These are phyloP conservation scores for Punica granatum DNA, from an alignment of 345 rosid genomes.

Conservation along the genomic window DNA sequence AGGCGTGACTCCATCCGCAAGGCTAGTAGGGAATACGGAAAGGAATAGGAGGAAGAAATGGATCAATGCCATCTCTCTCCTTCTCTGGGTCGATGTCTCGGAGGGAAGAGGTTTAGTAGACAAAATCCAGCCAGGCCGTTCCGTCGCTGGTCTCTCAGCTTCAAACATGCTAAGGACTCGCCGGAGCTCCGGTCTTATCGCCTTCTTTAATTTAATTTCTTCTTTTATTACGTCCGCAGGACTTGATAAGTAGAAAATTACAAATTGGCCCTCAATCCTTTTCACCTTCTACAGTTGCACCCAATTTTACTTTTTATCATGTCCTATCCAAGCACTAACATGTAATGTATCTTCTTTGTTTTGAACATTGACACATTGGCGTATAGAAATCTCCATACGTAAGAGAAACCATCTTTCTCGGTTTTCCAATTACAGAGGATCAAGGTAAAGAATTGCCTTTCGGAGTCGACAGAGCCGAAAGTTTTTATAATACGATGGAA, in stretches of 20 bases:
- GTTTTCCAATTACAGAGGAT: not conserved
- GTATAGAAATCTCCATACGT: not conserved
- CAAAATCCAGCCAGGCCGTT: no score
- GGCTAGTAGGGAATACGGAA: conserved; percentile 13
- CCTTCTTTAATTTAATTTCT: not conserved
- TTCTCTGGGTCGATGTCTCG: not conserved
- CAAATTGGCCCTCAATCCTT: not conserved
- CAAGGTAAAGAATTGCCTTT: no score
- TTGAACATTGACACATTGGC: not conserved
- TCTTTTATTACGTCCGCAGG: not conserved
- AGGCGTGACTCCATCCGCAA: conserved; percentile 62
- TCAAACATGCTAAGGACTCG: not conserved
- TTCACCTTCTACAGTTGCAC: not conserved
- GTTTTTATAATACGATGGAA: no score
- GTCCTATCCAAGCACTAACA: not conserved
- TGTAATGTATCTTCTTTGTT: not conserved
- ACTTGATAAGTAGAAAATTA: not conserved
- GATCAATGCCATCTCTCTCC: conserved; percentile 10
- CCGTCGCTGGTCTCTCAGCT: not conserved
- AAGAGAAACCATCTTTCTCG: not conserved
- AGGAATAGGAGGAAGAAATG: conserved; percentile 20
- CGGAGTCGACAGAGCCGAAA: no score
- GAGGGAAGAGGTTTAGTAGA: not conserved
- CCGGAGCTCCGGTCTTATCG: not conserved
- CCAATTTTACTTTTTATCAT: not conserved